Evolutionary conservation across 228 moss, liverwort and hornwort species (phyloP).

Genomic region (Sphagnum magellanicum): DNA sequence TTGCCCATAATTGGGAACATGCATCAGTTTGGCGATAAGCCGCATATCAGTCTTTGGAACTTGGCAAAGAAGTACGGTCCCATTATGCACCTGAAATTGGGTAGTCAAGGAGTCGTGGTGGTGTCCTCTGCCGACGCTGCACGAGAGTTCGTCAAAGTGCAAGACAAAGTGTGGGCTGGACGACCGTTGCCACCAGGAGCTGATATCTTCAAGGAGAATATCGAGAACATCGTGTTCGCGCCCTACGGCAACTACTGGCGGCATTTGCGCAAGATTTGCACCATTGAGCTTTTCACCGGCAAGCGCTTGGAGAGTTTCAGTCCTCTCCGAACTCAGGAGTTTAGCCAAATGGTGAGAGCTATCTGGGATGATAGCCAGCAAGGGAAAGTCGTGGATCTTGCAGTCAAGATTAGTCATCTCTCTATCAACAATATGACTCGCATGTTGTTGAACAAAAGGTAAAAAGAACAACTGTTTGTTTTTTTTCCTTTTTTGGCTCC

Average conservation of each 20-base stretch:
- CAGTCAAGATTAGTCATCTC: slow-evolving; percentile 3
- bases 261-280: background rate
- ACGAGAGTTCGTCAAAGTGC: background rate
- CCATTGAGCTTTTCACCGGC: slow-evolving; percentile 4
- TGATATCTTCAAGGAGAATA: background rate
- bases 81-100: background rate
- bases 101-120: background rate
- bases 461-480: background rate
- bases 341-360: slow-evolving; percentile 1
- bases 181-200: background rate
- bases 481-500: background rate
- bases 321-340: slow-evolving; percentile 5
- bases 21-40: background rate
- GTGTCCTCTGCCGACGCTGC: slow-evolving; percentile 7
- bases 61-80: background rate
- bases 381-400: slow-evolving; percentile 1
- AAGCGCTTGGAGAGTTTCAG: slow-evolving; percentile 4
- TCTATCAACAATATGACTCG: slow-evolving; percentile 3
- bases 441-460: slow-evolving; percentile 14
- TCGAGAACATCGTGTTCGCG: background rate
- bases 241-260: slow-evolving; percentile 10
- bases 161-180: background rate
- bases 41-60: background rate
- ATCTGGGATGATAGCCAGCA: background rate
- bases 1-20: slow-evolving; percentile 1